phyloP scores from a whole-genome alignment of 2,329 filamentous ascomycete genomes.

The Colletotrichum spaethianum region DNA sequence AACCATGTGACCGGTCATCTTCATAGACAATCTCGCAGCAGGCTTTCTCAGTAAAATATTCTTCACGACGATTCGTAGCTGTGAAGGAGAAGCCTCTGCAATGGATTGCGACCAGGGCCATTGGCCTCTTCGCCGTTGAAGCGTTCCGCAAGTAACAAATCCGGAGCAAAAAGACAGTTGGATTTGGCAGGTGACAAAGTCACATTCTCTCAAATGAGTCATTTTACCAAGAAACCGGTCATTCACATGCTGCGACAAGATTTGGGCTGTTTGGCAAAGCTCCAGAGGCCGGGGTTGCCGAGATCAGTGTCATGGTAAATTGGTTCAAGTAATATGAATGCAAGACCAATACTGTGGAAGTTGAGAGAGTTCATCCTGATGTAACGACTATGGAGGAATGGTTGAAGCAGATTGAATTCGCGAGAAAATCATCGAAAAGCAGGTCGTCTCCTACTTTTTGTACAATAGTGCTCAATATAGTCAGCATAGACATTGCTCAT shows the following conservation, averaged over 20 bases:
- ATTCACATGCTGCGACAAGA: neutral
- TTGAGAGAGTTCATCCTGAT: constrained; percentile 18
- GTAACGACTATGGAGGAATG: constrained; percentile 12
- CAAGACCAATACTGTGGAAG: constrained; percentile 12
- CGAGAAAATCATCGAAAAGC: neutral
- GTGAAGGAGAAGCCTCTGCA: constrained; percentile 54
- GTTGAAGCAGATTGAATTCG: constrained; percentile 25
- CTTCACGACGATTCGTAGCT: constrained; percentile 46
- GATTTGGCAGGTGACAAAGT: constrained; percentile 62
- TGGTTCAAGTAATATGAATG: constrained; percentile 28
- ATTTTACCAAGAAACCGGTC: constrained; percentile 8
- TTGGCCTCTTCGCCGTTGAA: constrained; percentile 61
- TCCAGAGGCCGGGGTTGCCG: constrained; percentile 4
- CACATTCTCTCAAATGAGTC: constrained; percentile 45
- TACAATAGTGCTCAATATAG: no score
- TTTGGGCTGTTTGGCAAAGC: constrained; percentile 18
- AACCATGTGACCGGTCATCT: constrained; percentile 73
- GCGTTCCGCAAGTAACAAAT: constrained; percentile 55
- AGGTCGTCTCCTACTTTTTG: no score
- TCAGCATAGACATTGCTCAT: no score
- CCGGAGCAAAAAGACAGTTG: constrained; percentile 50
- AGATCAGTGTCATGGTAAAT: constrained; percentile 13
- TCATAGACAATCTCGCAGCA: constrained; percentile 69
- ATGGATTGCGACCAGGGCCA: constrained; percentile 58
- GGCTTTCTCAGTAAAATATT: constrained; percentile 53